Percentiles rank a stretch among this genome's conserved stretches.
phyloP scores from a whole-genome alignment of 768 basidiomycete genomes.

The Boletus barrowsii region DNA sequence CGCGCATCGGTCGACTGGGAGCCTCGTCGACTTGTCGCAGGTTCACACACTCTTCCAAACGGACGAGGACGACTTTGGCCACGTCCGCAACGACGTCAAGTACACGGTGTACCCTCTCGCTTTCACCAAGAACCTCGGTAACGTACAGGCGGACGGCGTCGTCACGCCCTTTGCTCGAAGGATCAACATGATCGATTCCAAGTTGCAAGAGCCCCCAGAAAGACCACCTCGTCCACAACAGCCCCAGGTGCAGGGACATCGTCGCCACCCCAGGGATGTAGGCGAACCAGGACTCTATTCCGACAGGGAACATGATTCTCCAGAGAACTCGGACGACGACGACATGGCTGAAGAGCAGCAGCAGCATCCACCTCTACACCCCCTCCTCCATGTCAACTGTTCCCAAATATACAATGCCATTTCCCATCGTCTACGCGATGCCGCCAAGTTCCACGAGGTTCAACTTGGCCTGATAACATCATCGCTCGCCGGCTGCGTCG shows the following conservation, averaged over 20 bases:
- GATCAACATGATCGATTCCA: background rate
- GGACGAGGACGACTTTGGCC: background rate
- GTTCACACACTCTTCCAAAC: background rate
- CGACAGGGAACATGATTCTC: too few species aligned
- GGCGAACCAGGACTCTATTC: too few species aligned
- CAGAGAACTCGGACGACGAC: too few species aligned
- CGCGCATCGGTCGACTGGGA: fast-evolving
- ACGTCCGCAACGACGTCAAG: background rate
- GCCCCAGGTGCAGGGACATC: too few species aligned
- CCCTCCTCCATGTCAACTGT: background rate
- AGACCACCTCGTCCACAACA: too few species aligned
- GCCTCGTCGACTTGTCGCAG: background rate
- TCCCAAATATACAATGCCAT: background rate
- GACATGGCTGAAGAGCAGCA: too few species aligned
- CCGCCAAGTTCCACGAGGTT: background rate
- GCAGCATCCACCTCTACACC: background rate
- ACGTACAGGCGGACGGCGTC: background rate
- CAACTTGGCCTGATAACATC: background rate
- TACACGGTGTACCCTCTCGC: background rate
- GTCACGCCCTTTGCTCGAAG: background rate
- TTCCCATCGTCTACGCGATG: background rate
- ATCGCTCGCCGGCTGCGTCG: background rate
- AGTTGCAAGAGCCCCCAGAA: background rate
- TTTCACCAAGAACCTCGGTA: background rate
- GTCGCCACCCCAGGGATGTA: too few species aligned